phyloP scores from a whole-genome alignment of 2,329 filamentous ascomycete genomes.

The Aureobasidium leucospermi region DNA sequence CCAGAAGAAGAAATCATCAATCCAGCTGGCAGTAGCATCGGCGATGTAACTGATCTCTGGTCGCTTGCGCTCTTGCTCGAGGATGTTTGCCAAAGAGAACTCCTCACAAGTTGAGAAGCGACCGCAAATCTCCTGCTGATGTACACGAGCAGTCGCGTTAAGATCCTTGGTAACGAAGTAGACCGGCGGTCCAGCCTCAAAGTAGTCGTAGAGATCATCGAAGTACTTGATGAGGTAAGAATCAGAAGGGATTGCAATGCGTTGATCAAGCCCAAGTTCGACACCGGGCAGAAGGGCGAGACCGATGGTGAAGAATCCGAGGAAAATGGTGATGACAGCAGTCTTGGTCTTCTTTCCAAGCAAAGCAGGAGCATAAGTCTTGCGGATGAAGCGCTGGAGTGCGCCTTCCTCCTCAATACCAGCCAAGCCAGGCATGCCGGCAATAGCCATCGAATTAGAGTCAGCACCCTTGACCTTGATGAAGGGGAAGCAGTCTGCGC shows the following conservation, averaged over 20 bases:
- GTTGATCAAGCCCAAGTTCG: conserved; percentile 82
- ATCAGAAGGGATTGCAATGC: conserved; percentile 85
- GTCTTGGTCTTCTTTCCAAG: conserved; percentile 75
- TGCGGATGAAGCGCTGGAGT: conserved; percentile 83
- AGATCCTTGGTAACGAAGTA: conserved; percentile 86
- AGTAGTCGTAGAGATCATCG: conserved; percentile 88
- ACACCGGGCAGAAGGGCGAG: conserved; percentile 79
- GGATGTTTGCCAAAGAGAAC: conserved; percentile 75
- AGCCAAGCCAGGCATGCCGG: conserved; percentile 51
- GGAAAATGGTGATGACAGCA: conserved; percentile 68
- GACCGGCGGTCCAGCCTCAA: conserved; percentile 84
- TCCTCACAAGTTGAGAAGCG: conserved; percentile 83
- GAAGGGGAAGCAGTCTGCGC: conserved; percentile 89
- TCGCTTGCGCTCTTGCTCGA: conserved; percentile 91
- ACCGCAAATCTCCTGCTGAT: conserved; percentile 83
- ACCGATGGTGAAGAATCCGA: conserved; percentile 79
- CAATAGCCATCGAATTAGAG: conserved; percentile 56
- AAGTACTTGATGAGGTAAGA: conserved; percentile 96
- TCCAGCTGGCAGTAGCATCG: conserved; percentile 85
- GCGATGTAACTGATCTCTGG: conserved; percentile 81
- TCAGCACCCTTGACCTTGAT: conserved; percentile 70
- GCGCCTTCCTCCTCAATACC: conserved; percentile 76
- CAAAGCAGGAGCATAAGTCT: conserved; percentile 74
- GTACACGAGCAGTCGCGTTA: conserved; percentile 65
- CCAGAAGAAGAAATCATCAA: conserved; percentile 96